Evolutionary conservation across 371 early-diverging fungal genomes (phyloP).

Genomic region (Globomyces sp.): DNA sequence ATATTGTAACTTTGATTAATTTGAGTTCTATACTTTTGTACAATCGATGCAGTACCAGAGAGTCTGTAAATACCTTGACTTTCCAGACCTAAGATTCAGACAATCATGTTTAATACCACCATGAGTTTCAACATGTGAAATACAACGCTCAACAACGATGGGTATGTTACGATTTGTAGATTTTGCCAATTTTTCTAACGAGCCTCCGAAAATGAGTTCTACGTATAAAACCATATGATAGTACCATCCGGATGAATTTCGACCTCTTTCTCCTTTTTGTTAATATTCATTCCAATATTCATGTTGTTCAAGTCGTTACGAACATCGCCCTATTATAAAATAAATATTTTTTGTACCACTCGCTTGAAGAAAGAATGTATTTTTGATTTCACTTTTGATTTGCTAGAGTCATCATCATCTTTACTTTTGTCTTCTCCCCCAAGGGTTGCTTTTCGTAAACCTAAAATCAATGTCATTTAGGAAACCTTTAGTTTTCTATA

Average conservation of each 20-base stretch:
- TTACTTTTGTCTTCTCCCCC: background rate
- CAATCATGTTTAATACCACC: conserved; percentile 33
- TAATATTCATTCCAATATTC: conserved; percentile 9
- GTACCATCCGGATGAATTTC: conserved; percentile 16
- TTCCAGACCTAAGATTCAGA: conserved; percentile 37
- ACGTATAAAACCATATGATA: background rate
- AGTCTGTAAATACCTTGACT: conserved; percentile 80
- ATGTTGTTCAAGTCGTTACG: background rate
- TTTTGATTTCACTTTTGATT: conserved; percentile 37
- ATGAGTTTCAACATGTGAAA: conserved; percentile 65
- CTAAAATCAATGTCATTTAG: background rate
- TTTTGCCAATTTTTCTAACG: conserved; percentile 40
- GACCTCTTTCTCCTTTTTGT: conserved; percentile 34
- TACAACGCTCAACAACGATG: conserved; percentile 60
- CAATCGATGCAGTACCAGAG: conserved; percentile 71
- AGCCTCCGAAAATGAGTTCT: conserved; percentile 67
- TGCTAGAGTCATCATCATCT: conserved; percentile 25
- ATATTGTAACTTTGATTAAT: conserved; percentile 48
- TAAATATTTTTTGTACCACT: conserved; percentile 18
- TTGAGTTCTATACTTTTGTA: conserved; percentile 61
- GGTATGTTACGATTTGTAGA: conserved; percentile 57
- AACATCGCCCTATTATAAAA: background rate
- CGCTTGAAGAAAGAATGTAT: conserved; percentile 44
- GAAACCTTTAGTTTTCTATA: too few species aligned
- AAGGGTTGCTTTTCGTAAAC: background rate